Conservation (phyloP, 2,329 filamentous ascomycete genomes). For the Colletotrichum acutatum region DNA sequence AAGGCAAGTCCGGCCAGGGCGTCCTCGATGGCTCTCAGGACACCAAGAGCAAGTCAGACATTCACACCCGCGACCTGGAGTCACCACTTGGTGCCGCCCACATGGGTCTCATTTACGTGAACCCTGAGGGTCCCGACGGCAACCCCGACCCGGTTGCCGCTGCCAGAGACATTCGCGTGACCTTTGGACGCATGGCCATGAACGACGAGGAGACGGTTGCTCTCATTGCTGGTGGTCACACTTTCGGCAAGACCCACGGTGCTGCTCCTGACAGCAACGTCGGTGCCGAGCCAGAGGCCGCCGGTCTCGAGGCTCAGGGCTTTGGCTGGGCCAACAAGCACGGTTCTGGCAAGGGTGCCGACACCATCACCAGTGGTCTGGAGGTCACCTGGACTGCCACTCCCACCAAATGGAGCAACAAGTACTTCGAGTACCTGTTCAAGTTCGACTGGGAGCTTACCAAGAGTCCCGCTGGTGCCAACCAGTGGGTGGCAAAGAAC, state of each 20-base stretch:
- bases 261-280: slow-evolving; percentile 71
- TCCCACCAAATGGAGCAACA: slow-evolving; percentile 80
- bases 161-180: slow-evolving; percentile 77
- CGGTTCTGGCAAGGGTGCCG: slow-evolving; percentile 72
- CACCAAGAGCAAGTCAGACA: slow-evolving; percentile 55
- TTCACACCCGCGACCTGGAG: slow-evolving; percentile 72
- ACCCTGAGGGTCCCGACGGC: slow-evolving; percentile 81
- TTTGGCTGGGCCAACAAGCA: slow-evolving; percentile 77
- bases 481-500: slow-evolving; percentile 83
- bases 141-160: slow-evolving; percentile 77
- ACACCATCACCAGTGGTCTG: slow-evolving; percentile 80
- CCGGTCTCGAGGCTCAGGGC: slow-evolving; percentile 73
- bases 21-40: slow-evolving; percentile 46
- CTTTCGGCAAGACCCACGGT: slow-evolving; percentile 84
- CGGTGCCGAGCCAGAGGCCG: slow-evolving; percentile 74
- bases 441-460: slow-evolving; percentile 81
- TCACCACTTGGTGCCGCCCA: slow-evolving; percentile 75
- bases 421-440: slow-evolving; percentile 81
- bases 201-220: slow-evolving; percentile 85
- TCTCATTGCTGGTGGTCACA: slow-evolving; percentile 81
- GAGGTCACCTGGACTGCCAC: slow-evolving; percentile 85
- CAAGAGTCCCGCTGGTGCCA: slow-evolving; percentile 79
- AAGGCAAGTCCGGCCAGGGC: slow-evolving; percentile 50
- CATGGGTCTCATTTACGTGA: slow-evolving; percentile 86
- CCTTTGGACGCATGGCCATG: slow-evolving; percentile 85